Base-by-base conservation (phyloP, 768 basidiomycete genomes). In the Tricholoma matsutake region DNA sequence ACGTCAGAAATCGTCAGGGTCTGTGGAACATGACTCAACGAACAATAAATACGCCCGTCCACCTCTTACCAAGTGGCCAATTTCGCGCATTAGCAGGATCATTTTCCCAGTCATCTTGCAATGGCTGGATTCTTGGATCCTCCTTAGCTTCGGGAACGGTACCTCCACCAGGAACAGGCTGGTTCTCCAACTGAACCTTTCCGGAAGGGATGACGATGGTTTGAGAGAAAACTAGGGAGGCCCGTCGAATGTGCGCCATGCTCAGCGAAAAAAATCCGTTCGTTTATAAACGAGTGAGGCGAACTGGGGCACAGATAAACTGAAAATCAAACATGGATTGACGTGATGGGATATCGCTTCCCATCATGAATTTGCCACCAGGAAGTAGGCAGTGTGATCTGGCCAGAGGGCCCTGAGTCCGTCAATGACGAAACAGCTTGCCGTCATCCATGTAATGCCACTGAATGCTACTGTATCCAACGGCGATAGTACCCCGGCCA, bases 11-110 rank as follows among this genome's bases (percentile, higher is more conserved):
- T 39, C 16, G 25, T 14, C 25, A 16, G 16, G 18, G 11, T n/a
- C 13, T 25, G 41, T 5, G 25, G 37, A 39, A 45, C 11, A 16
- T 8, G 13, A 31, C 43, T 14, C 29, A 60, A 77, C 85, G 54
- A 55, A 89, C 89, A 18, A 88, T 76, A 14, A 68, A 61, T 4
- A 79, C 76, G 9, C 81, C 73, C 20, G 76, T 73, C 89, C 89
- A 91, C 69, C 90, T 91, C 68, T 73, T 82, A 20, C 71, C 56
- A 1, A 65, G 61, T 2, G 82, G 65, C 89, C 88, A 91, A 67
- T 90, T 91, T n/a, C 87, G 76, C 1, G 89, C 83, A 69, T 91
- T 89, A 9, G 73, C 72, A 10, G 83, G 81, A 63, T 84, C 85
- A 62, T 77, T 69, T 39, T 80, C 78, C 89, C 89, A 91, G 57